Conservation (phyloP, 106 monocot genomes). For the Allium sativum region DNA sequence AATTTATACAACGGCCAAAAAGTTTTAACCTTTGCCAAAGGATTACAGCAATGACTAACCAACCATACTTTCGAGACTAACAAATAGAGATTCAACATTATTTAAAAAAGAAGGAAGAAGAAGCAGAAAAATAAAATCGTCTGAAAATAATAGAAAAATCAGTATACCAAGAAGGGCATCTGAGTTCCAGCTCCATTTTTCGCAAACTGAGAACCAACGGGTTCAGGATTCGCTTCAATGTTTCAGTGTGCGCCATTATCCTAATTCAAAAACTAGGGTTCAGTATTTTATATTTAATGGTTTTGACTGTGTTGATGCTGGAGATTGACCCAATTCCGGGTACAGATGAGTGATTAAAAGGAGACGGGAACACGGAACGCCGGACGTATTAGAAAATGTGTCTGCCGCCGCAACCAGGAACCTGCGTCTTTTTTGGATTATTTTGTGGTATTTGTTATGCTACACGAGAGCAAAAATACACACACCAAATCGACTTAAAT, state of each 20-base stretch:
- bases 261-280: too few relatives aligned
- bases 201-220: conserved; percentile 3
- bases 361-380: too few relatives aligned
- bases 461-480: too few relatives aligned
- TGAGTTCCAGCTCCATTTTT: conserved; percentile 9
- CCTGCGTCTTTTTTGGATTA: too few relatives aligned
- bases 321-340: too few relatives aligned
- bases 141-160: background rate
- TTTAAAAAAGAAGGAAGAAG: background rate
- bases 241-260: conserved; percentile 5
- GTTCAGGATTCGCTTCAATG: background rate
- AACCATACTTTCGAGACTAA: background rate
- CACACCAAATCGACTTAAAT: too few relatives aligned
- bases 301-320: too few relatives aligned
- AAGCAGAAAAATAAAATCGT: background rate
- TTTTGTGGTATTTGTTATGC: too few relatives aligned
- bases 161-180: conserved; percentile 5
- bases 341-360: too few relatives aligned
- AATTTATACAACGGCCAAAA: background rate
- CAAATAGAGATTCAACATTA: background rate
- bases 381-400: too few relatives aligned
- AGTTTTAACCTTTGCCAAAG: background rate
- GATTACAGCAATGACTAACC: background rate
- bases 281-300: too few relatives aligned
- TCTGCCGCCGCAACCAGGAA: too few relatives aligned